Percentiles rank a stretch among this genome's conserved stretches.
Evolutionary conservation across 192 early-diverging fungal genomes (phyloP).

Genomic region (Jimgerdemannia lactiflua): DNA sequence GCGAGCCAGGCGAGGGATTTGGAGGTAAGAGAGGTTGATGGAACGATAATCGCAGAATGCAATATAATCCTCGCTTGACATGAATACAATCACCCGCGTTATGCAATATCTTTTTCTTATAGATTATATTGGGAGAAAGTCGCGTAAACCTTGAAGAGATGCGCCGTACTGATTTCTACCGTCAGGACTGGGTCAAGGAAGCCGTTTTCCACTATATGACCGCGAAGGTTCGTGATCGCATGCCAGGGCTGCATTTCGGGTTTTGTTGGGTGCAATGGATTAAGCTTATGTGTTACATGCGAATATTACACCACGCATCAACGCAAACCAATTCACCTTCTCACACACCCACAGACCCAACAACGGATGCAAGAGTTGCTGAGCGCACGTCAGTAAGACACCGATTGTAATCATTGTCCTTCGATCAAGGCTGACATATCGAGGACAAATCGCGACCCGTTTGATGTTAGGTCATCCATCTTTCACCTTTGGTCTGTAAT

Average conservation of each 20-base stretch:
- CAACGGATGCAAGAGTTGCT: conserved; percentile 33
- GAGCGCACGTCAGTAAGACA: conserved; percentile 14
- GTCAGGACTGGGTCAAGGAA: conserved; percentile 79
- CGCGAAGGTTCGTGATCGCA: conserved; percentile 43
- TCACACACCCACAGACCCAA: conserved; percentile 17
- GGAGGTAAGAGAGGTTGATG: conserved; percentile 68
- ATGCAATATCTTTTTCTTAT: conserved; percentile 3
- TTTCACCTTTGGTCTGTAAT: too few relatives aligned
- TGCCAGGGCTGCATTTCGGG: not conserved
- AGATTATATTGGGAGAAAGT: conserved; percentile 73
- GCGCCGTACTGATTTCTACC: conserved; percentile 68
- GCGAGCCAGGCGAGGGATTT: conserved; percentile 91
- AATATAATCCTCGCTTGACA: too few relatives aligned
- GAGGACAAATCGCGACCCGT: too few relatives aligned
- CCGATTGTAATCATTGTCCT: not conserved
- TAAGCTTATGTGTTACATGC: too few relatives aligned
- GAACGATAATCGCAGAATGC: not conserved
- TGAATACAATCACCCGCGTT: not conserved
- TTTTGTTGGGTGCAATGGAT: not conserved
- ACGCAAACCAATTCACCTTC: not conserved
- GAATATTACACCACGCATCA: too few relatives aligned
- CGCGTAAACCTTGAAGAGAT: conserved; percentile 75
- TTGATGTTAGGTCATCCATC: too few relatives aligned
- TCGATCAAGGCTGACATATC: too few relatives aligned
- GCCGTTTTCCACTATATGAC: conserved; percentile 90